These are phyloP conservation scores for Sporothrix protearum DNA, from an alignment of 2,329 filamentous ascomycete genomes.

Conservation along the genomic window DNA sequence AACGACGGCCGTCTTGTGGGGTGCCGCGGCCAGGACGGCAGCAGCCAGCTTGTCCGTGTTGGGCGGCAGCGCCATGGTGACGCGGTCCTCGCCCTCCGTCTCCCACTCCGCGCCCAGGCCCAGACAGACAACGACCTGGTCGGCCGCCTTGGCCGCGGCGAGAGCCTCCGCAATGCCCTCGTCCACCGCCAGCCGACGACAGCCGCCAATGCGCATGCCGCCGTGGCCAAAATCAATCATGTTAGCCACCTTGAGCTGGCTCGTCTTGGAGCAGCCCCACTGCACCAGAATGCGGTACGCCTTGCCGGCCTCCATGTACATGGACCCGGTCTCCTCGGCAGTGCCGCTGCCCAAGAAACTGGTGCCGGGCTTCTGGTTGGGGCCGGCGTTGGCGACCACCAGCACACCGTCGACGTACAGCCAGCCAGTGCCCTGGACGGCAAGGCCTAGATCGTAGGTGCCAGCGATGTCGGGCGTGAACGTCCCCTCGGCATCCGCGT, in stretches of 20 bases:
- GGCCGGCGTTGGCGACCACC: conserved; percentile 36
- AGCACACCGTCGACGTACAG: conserved; percentile 38
- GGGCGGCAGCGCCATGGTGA: conserved; percentile 27
- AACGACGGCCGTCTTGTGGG: conserved; percentile 55
- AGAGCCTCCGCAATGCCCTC: conserved; percentile 24
- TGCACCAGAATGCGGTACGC: conserved; percentile 34
- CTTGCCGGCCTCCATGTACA: conserved; percentile 32
- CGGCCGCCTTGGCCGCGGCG: conserved; percentile 37
- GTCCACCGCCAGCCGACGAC: conserved; percentile 20
- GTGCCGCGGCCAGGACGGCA: conserved; percentile 48
- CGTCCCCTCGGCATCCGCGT: conserved; percentile 38
- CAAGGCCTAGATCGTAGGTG: conserved; percentile 35
- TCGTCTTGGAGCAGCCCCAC: conserved; percentile 24
- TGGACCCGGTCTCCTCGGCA: conserved; percentile 33
- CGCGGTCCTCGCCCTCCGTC: conserved; percentile 29
- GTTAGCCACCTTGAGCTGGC: conserved; percentile 17
- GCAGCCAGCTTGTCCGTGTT: conserved; percentile 38
- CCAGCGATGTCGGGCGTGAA: conserved; percentile 33
- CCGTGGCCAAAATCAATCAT: conserved; percentile 46
- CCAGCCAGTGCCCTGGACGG: conserved; percentile 35
- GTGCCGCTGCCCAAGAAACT: conserved; percentile 36
- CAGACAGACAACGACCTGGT: conserved; percentile 58
- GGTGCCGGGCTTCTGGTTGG: conserved; percentile 34
- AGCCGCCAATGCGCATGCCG: conserved; percentile 38
- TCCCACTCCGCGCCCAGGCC: conserved; percentile 49